Evolutionary conservation across 768 basidiomycete species (phyloP), one percentile per base, ranked within the genome.

Genomic region (Collybiopsis luxurians): DNA sequence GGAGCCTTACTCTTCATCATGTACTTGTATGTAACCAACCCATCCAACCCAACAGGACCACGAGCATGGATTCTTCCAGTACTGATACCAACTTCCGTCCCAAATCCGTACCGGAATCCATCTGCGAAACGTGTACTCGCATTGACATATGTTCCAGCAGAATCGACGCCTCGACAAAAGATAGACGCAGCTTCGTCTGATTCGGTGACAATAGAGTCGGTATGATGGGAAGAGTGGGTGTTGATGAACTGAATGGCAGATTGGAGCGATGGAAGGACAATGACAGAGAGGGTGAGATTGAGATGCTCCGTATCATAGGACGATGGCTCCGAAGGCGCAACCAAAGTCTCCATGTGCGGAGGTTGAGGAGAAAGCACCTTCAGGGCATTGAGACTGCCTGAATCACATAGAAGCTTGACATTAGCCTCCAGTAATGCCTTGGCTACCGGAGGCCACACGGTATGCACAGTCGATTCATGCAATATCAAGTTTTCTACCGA

Each of bases 81-180:
- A 69, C 90, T 91, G 65, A 99, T 97, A 9, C 97, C 97, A 0
- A 99, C 96, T 72, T 98, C 97, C 4, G 97, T 95, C 2, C 97
- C 97, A 62, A 97, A 95, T 0, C 97, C 97, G 67, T 94, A 98
- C 59, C 96, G 74, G 73, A 95, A 97, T 12, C 97, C 96, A 70
- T 99, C 97, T 0, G 95, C 89, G 68, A 99, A 98, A 36, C 97
- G 82, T 10, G 97, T 98, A 66, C 90, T 93, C 6, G 95, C 95
- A 64, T 99, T 98, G 58, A 96, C 82, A 65, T 89, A 99, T 4
- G 92, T 92, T 28, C 95, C 92, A 0, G 96, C 90, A 0, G 90
- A 90, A 69, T 96, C 95, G 23, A 98, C 87, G 6, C 92, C 92
- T 17, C 89, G 80, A 68, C 87, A 91, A 75, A 98, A 99, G 28